These are phyloP conservation scores for Pterocarpus macrocarpus DNA, from an alignment of 306 rosid genomes.

Conservation along the genomic window DNA sequence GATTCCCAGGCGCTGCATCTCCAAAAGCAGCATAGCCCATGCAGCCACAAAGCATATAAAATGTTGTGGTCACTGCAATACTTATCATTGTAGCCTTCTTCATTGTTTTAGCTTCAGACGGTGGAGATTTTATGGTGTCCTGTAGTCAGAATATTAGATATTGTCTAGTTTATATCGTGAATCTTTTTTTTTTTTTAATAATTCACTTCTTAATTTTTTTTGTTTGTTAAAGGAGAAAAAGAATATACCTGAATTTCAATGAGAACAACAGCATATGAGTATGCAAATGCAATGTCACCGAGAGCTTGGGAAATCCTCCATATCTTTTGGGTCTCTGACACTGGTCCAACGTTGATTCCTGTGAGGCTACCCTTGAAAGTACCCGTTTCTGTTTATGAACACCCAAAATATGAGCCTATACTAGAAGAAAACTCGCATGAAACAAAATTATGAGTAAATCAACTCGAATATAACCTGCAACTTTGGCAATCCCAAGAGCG, in stretches of 20 bases:
- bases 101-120: slow-evolving; percentile 88
- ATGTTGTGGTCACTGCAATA: slow-evolving; percentile 67
- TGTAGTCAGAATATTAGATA: slow-evolving; percentile 38
- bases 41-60: slow-evolving; percentile 81
- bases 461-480: slow-evolving; percentile 59
- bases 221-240: neutral
- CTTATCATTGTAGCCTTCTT: slow-evolving; percentile 72
- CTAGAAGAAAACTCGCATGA: neutral
- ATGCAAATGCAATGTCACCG: slow-evolving; percentile 76
- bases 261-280: slow-evolving; percentile 65
- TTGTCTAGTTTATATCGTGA: neutral
- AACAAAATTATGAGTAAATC: neutral
- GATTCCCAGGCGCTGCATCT: slow-evolving; percentile 77
- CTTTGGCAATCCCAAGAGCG: slow-evolving; percentile 66
- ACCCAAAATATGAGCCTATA: slow-evolving; percentile 31
- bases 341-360: slow-evolving; percentile 55
- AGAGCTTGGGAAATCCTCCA: slow-evolving; percentile 75
- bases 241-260: slow-evolving; percentile 71
- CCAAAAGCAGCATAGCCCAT: slow-evolving; percentile 95
- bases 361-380: slow-evolving; percentile 59
- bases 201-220: neutral
- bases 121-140: slow-evolving; percentile 89
- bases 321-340: slow-evolving; percentile 55
- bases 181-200: neutral
- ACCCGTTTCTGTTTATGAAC: slow-evolving; percentile 58